Evolutionary conservation across 495 filamentous ascomycete species (phyloP).

Genomic region (Pyronema domesticum): DNA sequence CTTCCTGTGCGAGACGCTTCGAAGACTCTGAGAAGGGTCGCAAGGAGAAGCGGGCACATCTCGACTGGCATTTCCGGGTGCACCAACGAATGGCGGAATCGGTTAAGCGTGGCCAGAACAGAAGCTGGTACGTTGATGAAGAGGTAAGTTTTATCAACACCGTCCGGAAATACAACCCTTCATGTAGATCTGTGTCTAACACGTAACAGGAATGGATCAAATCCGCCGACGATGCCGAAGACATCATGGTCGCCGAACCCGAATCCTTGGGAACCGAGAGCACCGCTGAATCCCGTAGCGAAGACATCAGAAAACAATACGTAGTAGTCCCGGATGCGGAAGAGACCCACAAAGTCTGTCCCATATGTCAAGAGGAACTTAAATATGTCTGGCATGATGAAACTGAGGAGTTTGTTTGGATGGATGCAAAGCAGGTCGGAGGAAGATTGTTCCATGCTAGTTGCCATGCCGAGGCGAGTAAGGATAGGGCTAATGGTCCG

Average conservation of each 20-base stretch:
- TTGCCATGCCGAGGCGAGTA: slow-evolving; percentile 70
- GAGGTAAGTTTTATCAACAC: slow-evolving; percentile 56
- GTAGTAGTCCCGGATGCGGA: slow-evolving; percentile 65
- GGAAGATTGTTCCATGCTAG: slow-evolving; percentile 72
- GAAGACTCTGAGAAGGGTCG: slow-evolving; percentile 55
- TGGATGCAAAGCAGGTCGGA: slow-evolving; percentile 67
- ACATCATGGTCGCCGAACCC: slow-evolving; percentile 22
- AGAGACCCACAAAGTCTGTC: slow-evolving; percentile 54
- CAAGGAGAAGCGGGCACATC: slow-evolving; percentile 71
- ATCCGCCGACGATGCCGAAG: slow-evolving; percentile 56
- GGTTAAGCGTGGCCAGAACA: slow-evolving; percentile 62
- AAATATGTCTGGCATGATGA: slow-evolving; percentile 77
- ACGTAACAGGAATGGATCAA: slow-evolving; percentile 46
- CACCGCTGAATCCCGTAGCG: slow-evolving; percentile 7
- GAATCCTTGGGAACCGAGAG: slow-evolving; percentile 24
- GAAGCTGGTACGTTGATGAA: slow-evolving; percentile 88
- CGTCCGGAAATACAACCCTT: no score
- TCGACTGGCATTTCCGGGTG: slow-evolving; percentile 95
- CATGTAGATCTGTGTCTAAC: slow-evolving; percentile 13
- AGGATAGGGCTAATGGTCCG: slow-evolving; percentile 31
- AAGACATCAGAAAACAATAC: slow-evolving; percentile 50
- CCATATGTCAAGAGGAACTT: slow-evolving; percentile 90
- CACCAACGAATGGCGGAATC: slow-evolving; percentile 75
- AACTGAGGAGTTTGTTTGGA: slow-evolving; percentile 92
- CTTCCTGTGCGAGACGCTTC: slow-evolving; percentile 81